Conservation (phyloP, 495 filamentous ascomycete species). For the Xylaria flabelliformis region DNA sequence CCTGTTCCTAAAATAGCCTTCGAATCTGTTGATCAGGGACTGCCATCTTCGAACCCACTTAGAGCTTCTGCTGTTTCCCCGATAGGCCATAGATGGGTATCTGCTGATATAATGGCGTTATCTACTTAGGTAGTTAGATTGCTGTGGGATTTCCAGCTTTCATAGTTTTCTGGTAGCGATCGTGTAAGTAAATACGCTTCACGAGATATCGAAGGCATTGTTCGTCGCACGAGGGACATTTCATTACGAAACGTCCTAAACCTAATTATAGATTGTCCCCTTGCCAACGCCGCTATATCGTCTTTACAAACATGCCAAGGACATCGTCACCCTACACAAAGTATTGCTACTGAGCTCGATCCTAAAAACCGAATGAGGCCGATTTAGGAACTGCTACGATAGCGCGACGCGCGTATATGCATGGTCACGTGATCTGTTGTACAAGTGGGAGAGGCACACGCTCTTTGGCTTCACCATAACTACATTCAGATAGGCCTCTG, state of each 20-base stretch:
- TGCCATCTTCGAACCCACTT: background rate
- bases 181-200: background rate
- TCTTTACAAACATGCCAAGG: background rate
- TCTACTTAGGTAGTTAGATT: background rate
- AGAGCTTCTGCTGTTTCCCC: background rate
- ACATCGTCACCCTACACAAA: background rate
- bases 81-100: background rate
- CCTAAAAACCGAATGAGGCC: background rate
- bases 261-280: background rate
- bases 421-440: no score
- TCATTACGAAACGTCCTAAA: background rate
- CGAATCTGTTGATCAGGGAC: background rate
- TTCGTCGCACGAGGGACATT: background rate
- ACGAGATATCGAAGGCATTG: background rate
- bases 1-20: background rate
- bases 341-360: background rate
- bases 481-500: no score
- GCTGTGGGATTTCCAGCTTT: background rate
- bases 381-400: background rate
- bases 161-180: no score
- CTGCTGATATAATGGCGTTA: background rate
- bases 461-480: no score
- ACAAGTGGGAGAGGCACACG: no score
- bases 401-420: no score
- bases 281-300: background rate